These are phyloP conservation scores for Gossypium herbaceum DNA, from an alignment of 345 rosid genomes.

Conservation along the genomic window DNA sequence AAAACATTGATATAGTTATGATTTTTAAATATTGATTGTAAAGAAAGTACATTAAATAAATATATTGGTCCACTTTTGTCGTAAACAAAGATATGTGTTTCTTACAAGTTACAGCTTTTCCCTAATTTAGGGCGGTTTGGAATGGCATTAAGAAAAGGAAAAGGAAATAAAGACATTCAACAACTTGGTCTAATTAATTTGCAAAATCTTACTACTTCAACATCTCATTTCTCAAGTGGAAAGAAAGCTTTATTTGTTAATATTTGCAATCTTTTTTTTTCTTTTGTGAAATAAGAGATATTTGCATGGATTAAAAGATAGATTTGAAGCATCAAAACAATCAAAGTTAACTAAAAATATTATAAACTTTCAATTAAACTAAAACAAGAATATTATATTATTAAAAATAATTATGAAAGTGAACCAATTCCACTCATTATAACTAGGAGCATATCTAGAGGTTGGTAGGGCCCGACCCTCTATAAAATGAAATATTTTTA, in stretches of 20 bases:
- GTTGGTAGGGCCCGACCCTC: too few relatives aligned
- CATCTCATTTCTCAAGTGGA: not conserved
- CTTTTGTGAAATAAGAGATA: not conserved
- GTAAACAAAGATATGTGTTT: not conserved
- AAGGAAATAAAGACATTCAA: not conserved
- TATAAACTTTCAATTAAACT: too few relatives aligned
- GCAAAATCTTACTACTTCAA: not conserved
- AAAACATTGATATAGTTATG: too few relatives aligned
- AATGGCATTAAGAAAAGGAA: not conserved
- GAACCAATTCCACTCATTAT: too few relatives aligned
- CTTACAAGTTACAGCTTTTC: constrained; percentile 4
- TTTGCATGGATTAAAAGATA: not conserved
- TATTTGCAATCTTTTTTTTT: not conserved
- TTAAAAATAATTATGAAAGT: too few relatives aligned
- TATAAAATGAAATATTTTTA: too few relatives aligned
- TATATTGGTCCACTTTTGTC: not conserved
- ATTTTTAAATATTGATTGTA: too few relatives aligned
- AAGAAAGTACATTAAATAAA: too few relatives aligned
- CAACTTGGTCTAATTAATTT: not conserved
- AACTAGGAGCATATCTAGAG: too few relatives aligned
- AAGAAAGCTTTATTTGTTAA: not conserved
- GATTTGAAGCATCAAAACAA: too few relatives aligned
- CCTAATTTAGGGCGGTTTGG: not conserved
- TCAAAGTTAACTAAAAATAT: too few relatives aligned
- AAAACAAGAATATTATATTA: too few relatives aligned